Base-by-base conservation (phyloP, 2,329 filamentous ascomycete genomes). In the Blastomyces gilchristii region DNA sequence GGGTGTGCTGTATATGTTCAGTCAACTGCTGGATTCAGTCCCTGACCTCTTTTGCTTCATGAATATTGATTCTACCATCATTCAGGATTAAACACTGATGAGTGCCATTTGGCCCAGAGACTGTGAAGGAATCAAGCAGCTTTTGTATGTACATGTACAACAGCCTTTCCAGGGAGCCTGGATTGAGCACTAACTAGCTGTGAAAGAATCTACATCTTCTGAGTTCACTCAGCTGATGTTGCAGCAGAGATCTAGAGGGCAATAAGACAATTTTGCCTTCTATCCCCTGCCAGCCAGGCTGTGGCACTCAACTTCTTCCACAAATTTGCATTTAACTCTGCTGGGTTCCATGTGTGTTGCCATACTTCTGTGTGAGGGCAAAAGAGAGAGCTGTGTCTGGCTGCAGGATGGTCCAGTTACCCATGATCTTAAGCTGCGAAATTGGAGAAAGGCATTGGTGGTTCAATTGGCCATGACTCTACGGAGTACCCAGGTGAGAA, bases 61-160 rank as follows among this genome's bases (percentile, higher is more conserved):
- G 58, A 8, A 69, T 58, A 63, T 50, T 69, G 9, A 67, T 28
- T 60, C 66, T 68, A 16, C 62, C 67, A 60, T 62, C 61, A 45
- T 67, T 66, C 2, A 56, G 67, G 28, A 70, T 64, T 7, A 68
- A 62, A 64, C 68, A 69, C 25, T 39, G 63, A 63, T 71, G 66
- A 45, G 34, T 67, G 34, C 66, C 66, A 68, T 70, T 70, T 45
- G 67, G 66, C 4, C 68, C 64, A 31, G 63, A 64, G 14, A 70
- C 47, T 2, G 39, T 63, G 56, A 70, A 70, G 22, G 64, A 62
- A 65, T 70, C 65, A 1, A 66, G 63, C 6, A 69, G 34, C 14
- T 14, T 65, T 57, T 66, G 68, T 37, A 68, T 66, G n/a, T 22
- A 22, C n/a, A 22, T 22, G 68, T 37, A 68, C 39, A 18, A 64